Evolutionary conservation across 306 rosid species (phyloP).

Genomic region (Cucumis cinereus): DNA sequence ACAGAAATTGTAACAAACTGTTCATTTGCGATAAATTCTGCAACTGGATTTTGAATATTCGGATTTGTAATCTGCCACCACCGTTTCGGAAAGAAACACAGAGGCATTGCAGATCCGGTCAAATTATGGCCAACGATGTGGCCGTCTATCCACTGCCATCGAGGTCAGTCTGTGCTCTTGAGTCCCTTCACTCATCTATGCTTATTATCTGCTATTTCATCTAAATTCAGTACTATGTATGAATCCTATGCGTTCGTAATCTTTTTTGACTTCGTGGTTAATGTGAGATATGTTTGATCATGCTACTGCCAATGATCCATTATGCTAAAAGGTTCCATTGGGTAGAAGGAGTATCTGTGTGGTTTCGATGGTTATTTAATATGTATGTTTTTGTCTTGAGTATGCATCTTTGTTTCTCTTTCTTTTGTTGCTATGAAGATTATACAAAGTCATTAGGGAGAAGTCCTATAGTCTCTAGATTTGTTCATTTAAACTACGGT

Average conservation of each 20-base stretch:
- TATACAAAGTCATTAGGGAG: background rate
- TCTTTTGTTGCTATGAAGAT: background rate
- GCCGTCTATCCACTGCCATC: background rate
- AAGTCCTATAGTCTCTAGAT: background rate
- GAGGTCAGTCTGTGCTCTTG: background rate
- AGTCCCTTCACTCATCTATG: background rate
- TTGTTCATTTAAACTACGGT: background rate
- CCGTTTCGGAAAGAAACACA: background rate
- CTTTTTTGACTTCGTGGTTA: background rate
- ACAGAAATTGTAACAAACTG: background rate
- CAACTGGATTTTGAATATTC: background rate
- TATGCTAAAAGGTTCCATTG: background rate
- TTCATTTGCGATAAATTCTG: background rate
- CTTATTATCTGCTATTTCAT: background rate
- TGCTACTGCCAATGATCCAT: background rate
- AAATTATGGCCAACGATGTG: background rate
- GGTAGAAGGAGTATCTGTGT: background rate
- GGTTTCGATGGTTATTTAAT: background rate
- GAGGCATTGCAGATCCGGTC: background rate
- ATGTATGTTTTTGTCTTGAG: background rate
- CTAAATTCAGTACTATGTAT: background rate
- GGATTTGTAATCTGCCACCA: background rate
- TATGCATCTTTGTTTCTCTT: background rate
- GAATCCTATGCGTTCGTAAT: background rate
- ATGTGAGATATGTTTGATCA: background rate